Percentiles rank a stretch among this genome's conserved stretches.
phyloP scores from a whole-genome alignment of 371 early-diverging fungal genomes.

The Mortierella sp. region DNA sequence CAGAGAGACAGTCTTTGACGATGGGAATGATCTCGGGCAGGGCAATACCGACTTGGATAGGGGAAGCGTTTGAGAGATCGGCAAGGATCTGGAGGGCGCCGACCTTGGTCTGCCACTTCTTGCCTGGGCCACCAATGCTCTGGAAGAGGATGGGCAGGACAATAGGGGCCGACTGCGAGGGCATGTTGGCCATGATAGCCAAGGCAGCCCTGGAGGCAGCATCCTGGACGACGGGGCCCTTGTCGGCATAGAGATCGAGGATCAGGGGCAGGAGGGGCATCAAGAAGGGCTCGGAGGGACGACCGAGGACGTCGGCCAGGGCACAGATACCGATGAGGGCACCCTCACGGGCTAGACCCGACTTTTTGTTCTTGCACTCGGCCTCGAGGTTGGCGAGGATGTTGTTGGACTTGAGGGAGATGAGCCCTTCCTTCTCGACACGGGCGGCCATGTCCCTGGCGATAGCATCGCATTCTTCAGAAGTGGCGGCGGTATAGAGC shows the following conservation, averaged over 20 bases:
- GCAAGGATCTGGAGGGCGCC: slow-evolving; percentile 73
- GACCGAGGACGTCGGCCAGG: slow-evolving; percentile 67
- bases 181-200: slow-evolving; percentile 64
- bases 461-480: slow-evolving; percentile 70
- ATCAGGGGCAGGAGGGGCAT: slow-evolving; percentile 68
- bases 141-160: slow-evolving; percentile 75
- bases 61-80: slow-evolving; percentile 68
- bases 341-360: slow-evolving; percentile 79
- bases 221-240: slow-evolving; percentile 79
- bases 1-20: slow-evolving; percentile 78
- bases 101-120: slow-evolving; percentile 86
- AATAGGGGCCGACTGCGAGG: slow-evolving; percentile 68
- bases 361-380: slow-evolving; percentile 78
- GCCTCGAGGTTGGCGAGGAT: slow-evolving; percentile 69
- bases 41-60: slow-evolving; percentile 74
- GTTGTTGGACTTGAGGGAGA: slow-evolving; percentile 67
- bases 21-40: slow-evolving; percentile 81
- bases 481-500: slow-evolving; percentile 70
- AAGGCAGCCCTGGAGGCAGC: slow-evolving; percentile 76
- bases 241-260: slow-evolving; percentile 79
- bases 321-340: slow-evolving; percentile 79
- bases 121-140: slow-evolving; percentile 70
- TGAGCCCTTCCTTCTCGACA: slow-evolving; percentile 65
- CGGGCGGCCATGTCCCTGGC: slow-evolving; percentile 67
- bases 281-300: slow-evolving; percentile 74